Evolutionary conservation across 805 yeast species (phyloP), one percentile per base, ranked within the genome.

Genomic region (Teunomyces barrocoloradensis): DNA sequence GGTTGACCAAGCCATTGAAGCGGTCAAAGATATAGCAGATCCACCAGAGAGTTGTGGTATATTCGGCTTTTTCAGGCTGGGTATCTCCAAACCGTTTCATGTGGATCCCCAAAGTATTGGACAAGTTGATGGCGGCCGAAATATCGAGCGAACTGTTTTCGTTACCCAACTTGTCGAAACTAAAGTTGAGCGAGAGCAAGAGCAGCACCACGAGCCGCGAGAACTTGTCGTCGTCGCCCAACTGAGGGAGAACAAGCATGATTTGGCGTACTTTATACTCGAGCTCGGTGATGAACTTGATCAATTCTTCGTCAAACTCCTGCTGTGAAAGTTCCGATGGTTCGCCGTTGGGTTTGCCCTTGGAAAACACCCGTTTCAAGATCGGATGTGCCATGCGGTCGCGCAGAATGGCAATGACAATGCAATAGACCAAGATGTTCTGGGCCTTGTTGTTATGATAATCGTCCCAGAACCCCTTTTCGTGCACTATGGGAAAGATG

Each of bases 191-290:
- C 29, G 58, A 44, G 12, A 68, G 54, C 6, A 68, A 50, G 5
- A 63, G 44, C 51, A 53, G 55, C 9, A 61, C 63, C 5, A 54
- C 58, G 29, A 61, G 41, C 28, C 63, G 38, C 7, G 53, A 50
- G 28, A 66, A 50, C 46, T 58, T 62, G 46, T 66, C 69, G 35
- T 55, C 54, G 45, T 66, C 71, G 12, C 73, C 73, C 20, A 68
- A 52, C 42, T 63, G 64, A 6, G 65, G 63, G 12, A 65, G 48
- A 6, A 66, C 44, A 15, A 61, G 45, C 11, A 61, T 15, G 15
- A 68, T 36, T 49, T 68, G 74, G n/a, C 73, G 54, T 13, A 69
- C 60, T 48, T 68, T 69, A 36, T 50, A 43, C 21, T 69, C 72
- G 29, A 66, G 50, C 12, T 58, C 63, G 11, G 56, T 45, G 47